phyloP scores from a whole-genome alignment of 1,139 yeast genomes.

The Blastobotrys persicus region DNA sequence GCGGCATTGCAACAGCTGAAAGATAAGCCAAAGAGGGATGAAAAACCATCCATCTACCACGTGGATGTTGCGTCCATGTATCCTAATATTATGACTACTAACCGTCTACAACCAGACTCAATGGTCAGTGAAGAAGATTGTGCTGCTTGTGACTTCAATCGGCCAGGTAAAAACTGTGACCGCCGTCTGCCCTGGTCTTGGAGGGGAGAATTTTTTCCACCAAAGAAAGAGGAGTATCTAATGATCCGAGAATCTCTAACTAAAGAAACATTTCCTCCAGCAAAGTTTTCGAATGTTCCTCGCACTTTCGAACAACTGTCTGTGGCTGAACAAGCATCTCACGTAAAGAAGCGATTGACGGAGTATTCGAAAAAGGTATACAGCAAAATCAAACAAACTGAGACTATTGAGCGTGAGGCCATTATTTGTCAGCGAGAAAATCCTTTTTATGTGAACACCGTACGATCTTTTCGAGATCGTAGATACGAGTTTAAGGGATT shows the following conservation, averaged over 20 bases:
- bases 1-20: slow-evolving; percentile 56
- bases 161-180: slow-evolving; percentile 94
- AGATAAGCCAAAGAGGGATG: slow-evolving; percentile 61
- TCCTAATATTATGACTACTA: slow-evolving; percentile 97
- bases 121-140: slow-evolving; percentile 95
- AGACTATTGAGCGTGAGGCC: slow-evolving; percentile 85
- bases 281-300: slow-evolving; percentile 27
- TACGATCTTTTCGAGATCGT: slow-evolving; percentile 90
- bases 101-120: slow-evolving; percentile 96
- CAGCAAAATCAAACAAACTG: slow-evolving; percentile 75
- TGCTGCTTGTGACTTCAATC: slow-evolving; percentile 94
- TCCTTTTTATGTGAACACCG: slow-evolving; percentile 95
- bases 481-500: slow-evolving; percentile 93
- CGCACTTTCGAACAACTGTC: slow-evolving; percentile 64
- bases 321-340: slow-evolving; percentile 72
- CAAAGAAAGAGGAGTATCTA: slow-evolving; percentile 85
- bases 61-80: slow-evolving; percentile 99
- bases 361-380: slow-evolving; percentile 86
- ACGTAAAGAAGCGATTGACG: slow-evolving; percentile 72
- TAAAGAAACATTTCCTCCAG: slow-evolving; percentile 65
- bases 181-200: slow-evolving; percentile 93
- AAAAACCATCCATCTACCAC: slow-evolving; percentile 87
- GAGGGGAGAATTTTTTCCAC: slow-evolving; percentile 96
- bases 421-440: slow-evolving; percentile 97
- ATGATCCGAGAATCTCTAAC: slow-evolving; percentile 85